Evolutionary conservation across 2,329 filamentous ascomycete genomes (phyloP).

Genomic region (Escovopsis sp.): DNA sequence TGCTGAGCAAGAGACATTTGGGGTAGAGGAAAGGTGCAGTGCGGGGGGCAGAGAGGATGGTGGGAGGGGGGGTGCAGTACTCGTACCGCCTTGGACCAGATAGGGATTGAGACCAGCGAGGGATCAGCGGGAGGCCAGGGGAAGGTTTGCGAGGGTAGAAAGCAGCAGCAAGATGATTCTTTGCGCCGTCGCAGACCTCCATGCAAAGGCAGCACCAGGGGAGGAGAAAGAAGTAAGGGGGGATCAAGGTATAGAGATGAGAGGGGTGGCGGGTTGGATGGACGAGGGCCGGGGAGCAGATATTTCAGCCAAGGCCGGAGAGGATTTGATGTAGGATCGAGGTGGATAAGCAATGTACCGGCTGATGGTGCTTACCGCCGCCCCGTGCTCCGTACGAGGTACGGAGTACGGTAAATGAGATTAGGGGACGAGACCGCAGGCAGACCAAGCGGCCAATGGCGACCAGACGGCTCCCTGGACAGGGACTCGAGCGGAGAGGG

Average conservation of each 20-base stretch:
- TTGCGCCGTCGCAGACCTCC: conserved; percentile 5
- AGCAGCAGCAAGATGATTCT: conserved; percentile 5
- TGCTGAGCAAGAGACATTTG: conserved; percentile 11
- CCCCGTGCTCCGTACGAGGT: background rate
- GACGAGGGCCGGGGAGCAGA: conserved; percentile 16
- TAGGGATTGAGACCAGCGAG: conserved; percentile 4
- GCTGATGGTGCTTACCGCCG: conserved; percentile 6
- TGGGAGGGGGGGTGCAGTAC: conserved; percentile 14
- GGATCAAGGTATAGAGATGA: background rate
- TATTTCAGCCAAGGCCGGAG: conserved; percentile 6
- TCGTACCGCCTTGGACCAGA: conserved; percentile 14
- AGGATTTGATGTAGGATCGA: conserved; percentile 15
- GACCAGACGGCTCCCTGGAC: background rate
- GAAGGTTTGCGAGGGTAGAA: conserved; percentile 3
- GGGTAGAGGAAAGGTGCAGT: conserved; percentile 9
- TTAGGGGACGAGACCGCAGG: background rate
- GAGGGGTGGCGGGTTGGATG: conserved; percentile 10
- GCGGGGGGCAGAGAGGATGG: conserved; percentile 10
- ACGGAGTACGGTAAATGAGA: conserved; percentile 1
- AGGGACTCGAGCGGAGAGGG: background rate
- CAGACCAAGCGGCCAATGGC: background rate
- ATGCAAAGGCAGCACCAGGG: conserved; percentile 5
- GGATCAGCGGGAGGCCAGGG: conserved; percentile 5
- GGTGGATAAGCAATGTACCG: conserved; percentile 17
- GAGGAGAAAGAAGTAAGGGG: conserved; percentile 1